Percentiles rank a stretch among this genome's conserved stretches.
These are phyloP conservation scores for Boletellus sp. DNA, from an alignment of 768 basidiomycete species.

Conservation along the genomic window DNA sequence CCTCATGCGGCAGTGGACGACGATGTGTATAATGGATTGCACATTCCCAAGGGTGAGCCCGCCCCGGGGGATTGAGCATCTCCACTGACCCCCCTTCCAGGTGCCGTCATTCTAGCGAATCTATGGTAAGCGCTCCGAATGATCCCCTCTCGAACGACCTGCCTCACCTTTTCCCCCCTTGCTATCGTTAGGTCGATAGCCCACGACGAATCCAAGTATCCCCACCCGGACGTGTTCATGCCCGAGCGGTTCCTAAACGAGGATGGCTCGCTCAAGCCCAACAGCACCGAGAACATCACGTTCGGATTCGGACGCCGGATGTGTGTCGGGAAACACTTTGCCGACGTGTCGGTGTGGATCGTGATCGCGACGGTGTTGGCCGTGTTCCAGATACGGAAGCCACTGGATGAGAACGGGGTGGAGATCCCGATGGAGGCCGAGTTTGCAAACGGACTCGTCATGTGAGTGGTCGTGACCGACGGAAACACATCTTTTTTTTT, in stretches of 20 bases:
- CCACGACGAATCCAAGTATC: conserved; percentile 6
- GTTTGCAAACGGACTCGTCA: conserved; percentile 1
- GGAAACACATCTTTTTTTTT: neutral
- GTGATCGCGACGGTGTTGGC: conserved; percentile 1
- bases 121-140: neutral
- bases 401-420: conserved; percentile 1
- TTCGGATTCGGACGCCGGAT: conserved; percentile 26
- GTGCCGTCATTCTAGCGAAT: conserved; percentile 1
- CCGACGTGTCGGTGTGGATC: conserved; percentile 10
- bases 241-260: conserved; percentile 6
- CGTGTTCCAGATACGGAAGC: conserved; percentile 1
- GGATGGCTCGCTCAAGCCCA: conserved; percentile 1
- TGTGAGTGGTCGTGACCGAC: conserved; percentile 1
- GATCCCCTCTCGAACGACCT: neutral
- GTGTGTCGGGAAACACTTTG: conserved; percentile 19
- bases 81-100: neutral
- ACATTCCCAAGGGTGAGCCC: conserved; percentile 8
- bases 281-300: conserved; percentile 1
- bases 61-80: neutral
- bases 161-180: neutral
- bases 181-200: conserved; percentile 1
- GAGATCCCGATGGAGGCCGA: conserved; percentile 8
- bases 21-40: conserved; percentile 6
- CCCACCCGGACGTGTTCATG: neutral
- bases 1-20: conserved; percentile 4